A percentile compares a stretch with the other conserved stretches of the same genome.
Conservation (phyloP, 208 protist species). For the Angomonas deanei region DNA sequence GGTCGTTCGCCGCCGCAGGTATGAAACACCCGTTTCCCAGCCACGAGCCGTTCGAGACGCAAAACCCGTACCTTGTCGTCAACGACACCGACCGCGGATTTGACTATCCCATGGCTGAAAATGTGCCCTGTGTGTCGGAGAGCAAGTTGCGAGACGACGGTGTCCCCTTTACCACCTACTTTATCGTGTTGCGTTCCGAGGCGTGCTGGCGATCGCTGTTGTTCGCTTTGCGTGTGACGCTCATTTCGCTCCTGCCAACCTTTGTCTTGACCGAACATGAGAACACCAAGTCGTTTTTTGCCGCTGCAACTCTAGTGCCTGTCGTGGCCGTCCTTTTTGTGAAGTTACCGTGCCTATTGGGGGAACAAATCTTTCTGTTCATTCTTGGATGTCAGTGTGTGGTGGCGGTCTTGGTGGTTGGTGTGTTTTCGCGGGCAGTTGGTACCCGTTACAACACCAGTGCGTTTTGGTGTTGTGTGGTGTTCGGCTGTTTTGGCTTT, state of each 20-base stretch:
- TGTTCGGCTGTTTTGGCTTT: conserved; percentile 29
- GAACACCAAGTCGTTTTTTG: not conserved
- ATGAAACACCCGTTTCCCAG: too few species aligned
- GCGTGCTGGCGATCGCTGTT: not conserved
- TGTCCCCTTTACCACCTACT: not conserved
- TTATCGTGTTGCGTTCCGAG: not conserved
- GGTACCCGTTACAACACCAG: conserved; percentile 20
- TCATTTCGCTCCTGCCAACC: not conserved
- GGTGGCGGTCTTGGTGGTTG: conserved; percentile 26
- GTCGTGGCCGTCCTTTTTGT: not conserved
- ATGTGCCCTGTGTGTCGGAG: not conserved
- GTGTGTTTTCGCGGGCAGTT: conserved; percentile 39
- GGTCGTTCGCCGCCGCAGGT: too few species aligned
- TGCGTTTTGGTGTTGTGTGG: conserved; percentile 59
- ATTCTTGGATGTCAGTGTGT: conserved; percentile 20
- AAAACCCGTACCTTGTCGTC: too few species aligned
- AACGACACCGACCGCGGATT: too few species aligned
- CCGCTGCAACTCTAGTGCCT: not conserved
- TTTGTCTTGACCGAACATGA: not conserved
- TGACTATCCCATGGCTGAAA: not conserved
- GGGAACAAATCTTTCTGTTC: conserved; percentile 26
- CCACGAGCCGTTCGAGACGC: too few species aligned
- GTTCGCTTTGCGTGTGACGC: not conserved
- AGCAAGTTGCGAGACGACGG: not conserved
- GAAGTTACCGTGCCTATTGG: conserved; percentile 17